phyloP scores from a whole-genome alignment of 257 asterid genomes.

The Phtheirospermum japonicum region DNA sequence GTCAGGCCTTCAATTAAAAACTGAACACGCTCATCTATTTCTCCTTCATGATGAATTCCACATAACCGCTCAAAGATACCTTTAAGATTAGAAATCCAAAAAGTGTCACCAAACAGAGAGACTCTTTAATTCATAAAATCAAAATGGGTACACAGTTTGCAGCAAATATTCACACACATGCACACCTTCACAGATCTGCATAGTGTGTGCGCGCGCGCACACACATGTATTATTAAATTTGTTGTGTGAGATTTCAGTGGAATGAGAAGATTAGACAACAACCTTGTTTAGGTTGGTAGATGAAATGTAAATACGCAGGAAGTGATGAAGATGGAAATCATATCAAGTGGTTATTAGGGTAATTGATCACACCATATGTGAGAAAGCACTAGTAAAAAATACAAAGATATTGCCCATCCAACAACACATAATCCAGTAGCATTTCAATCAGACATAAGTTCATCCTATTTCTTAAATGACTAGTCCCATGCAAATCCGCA shows the following conservation, averaged over 20 bases:
- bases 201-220: no score
- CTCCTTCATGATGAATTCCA: slow-evolving; percentile 97
- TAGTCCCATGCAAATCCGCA: neutral
- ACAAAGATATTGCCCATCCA: slow-evolving; percentile 9
- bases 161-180: neutral
- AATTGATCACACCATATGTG: neutral
- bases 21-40: slow-evolving; percentile 86
- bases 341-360: slow-evolving; percentile 1
- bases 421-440: neutral
- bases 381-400: neutral
- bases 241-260: neutral
- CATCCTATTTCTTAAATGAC: neutral
- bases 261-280: neutral
- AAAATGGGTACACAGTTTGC: neutral
- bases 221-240: neutral
- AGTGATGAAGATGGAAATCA: neutral
- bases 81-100: slow-evolving; percentile 27
- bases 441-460: neutral
- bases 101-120: slow-evolving; percentile 13
- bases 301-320: slow-evolving; percentile 15
- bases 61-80: slow-evolving; percentile 93
- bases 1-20: slow-evolving; percentile 87
- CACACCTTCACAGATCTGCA: no score
- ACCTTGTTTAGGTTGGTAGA: no score
- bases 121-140: neutral